These are phyloP conservation scores for Liquidambar formosana DNA, from an alignment of 164 flowering plant genomes.

Conservation along the genomic window DNA sequence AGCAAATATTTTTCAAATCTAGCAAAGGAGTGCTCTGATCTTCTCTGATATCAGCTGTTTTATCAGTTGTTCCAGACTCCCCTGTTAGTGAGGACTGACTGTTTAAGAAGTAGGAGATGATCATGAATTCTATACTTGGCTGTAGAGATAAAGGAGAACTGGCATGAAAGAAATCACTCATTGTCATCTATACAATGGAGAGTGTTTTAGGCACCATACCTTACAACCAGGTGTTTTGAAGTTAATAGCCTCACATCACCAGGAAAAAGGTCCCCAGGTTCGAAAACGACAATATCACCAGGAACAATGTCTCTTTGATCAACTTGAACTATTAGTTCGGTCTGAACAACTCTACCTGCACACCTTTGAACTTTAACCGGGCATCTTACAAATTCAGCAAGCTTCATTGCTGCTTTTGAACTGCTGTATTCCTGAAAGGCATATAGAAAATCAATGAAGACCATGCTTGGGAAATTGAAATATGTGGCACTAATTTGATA, in stretches of 20 bases:
- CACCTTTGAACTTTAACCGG: slow-evolving; percentile 83
- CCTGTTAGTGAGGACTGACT: slow-evolving; percentile 89
- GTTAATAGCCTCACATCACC: slow-evolving; percentile 71
- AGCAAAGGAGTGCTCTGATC: slow-evolving; percentile 60
- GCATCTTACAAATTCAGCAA: slow-evolving; percentile 58
- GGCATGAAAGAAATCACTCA: slow-evolving; percentile 16
- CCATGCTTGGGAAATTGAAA: neutral
- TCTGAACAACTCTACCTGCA: slow-evolving; percentile 74
- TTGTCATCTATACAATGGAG: neutral
- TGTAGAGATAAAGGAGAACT: slow-evolving; percentile 12
- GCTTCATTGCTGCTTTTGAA: slow-evolving; percentile 80
- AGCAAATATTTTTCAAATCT: slow-evolving; percentile 74
- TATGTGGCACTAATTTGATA: neutral
- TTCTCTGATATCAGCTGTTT: slow-evolving; percentile 64
- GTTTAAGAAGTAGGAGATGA: slow-evolving; percentile 50
- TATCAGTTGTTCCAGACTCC: slow-evolving; percentile 64
- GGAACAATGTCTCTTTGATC: slow-evolving; percentile 81
- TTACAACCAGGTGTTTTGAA: slow-evolving; percentile 70
- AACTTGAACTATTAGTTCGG: slow-evolving; percentile 69
- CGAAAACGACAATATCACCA: slow-evolving; percentile 66
- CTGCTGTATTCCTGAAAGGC: slow-evolving; percentile 60
- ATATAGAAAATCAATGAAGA: neutral
- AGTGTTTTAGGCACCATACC: slow-evolving; percentile 37
- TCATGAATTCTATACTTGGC: slow-evolving; percentile 27
- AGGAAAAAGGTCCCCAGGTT: slow-evolving; percentile 82